Base-by-base conservation (phyloP, 23 red algal species). In the Gracilariopsis chorda region DNA sequence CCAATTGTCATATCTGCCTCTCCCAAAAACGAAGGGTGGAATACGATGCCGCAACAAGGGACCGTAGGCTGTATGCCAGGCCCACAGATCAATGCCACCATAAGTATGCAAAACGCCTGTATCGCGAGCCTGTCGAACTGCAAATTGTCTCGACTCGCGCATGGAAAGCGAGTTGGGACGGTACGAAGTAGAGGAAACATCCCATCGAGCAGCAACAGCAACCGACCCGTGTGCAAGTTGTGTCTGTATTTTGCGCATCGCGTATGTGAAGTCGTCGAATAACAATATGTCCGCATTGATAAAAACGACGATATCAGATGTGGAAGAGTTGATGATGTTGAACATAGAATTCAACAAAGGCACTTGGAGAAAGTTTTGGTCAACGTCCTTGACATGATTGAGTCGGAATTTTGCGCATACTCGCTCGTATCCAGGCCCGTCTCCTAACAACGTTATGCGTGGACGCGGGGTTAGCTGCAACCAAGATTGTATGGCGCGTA, bases 1-100 rank as follows among this genome's bases (percentile, higher is more conserved):
- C 96, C 96, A 98, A 42, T 98, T 98, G 57, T 98, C 96, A 61
- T 98, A 98, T 44, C 90, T 93, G 16, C 96, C 96, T 39, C 96
- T 86, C 27, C 96, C 96, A 45, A 92, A 94, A 21, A 94, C 83
- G 61, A 98, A 98, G 13, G 44, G 79, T 1, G 96, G 96, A 78
- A 98, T 93, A 1, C 40, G n/a, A 2, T 53, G 53, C 53, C 87
- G 39, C 56, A 90, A 74, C 52, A 98, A 80, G 10, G 85, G 56
- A 48, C 80, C 79, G 7, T 44, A 35, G 32, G 65, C 59, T 0
- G 77, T 84, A 16, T 85, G 57, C 96, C 96, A 98, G 11, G 93
- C 96, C 92, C 92, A 98, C 25, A 95, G 19, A 77, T 98, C 96
- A 73, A 98, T 94, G 0, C 96, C 96, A 43, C 96, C 96, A 83